Percentiles rank a stretch among this genome's conserved stretches.
phyloP scores from a whole-genome alignment of 2,329 filamentous ascomycete genomes.

The Phaeosphaeriaceae sp. region DNA sequence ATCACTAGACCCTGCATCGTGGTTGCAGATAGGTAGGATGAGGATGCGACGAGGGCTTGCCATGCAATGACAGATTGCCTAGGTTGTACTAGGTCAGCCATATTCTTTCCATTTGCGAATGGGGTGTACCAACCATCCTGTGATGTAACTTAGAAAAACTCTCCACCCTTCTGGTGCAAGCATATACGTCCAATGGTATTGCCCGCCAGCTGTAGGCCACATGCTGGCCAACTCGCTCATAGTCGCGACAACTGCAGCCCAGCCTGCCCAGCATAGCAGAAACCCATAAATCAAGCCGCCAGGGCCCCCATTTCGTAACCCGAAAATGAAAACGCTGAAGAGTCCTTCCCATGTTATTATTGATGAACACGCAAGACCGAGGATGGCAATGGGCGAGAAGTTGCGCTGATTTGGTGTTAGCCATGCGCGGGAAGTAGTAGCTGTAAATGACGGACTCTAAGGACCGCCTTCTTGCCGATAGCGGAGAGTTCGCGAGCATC shows the following conservation, averaged over 20 bases:
- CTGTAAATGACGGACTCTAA: background rate
- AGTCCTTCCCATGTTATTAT: slow-evolving; percentile 28
- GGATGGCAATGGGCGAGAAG: slow-evolving; percentile 19
- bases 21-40: slow-evolving; percentile 25
- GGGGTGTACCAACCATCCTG: slow-evolving; percentile 10
- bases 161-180: slow-evolving; percentile 16
- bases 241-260: slow-evolving; percentile 15
- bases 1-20: slow-evolving; percentile 30
- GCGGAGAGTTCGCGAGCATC: slow-evolving; percentile 14
- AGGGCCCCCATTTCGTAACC: slow-evolving; percentile 21
- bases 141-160: slow-evolving; percentile 13
- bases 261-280: slow-evolving; percentile 22
- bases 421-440: background rate
- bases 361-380: slow-evolving; percentile 19
- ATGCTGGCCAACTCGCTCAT: slow-evolving; percentile 24
- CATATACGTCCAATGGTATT: slow-evolving; percentile 21
- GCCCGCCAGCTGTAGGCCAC: slow-evolving; percentile 24
- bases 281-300: slow-evolving; percentile 22
- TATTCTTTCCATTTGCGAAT: background rate
- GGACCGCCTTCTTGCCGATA: slow-evolving; percentile 15
- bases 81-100: background rate
- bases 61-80: slow-evolving; percentile 44
- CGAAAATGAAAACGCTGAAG: slow-evolving; percentile 22
- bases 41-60: slow-evolving; percentile 41
- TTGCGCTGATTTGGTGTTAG: slow-evolving; percentile 11